Conservation (phyloP, 768 basidiomycete genomes). For the Dioszegia aurantiaca region DNA sequence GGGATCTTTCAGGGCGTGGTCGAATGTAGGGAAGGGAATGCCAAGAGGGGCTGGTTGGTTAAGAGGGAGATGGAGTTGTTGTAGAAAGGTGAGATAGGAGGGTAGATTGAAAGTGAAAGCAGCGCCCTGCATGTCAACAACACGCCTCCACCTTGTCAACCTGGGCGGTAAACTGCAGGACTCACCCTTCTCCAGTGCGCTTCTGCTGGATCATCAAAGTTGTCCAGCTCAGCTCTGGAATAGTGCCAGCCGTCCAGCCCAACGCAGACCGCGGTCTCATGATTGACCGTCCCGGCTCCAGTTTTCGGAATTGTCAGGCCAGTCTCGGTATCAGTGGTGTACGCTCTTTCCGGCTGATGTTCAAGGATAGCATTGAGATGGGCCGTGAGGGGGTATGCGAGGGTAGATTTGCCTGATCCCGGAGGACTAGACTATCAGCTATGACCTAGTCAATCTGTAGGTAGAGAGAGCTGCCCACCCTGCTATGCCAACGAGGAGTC, state of each 20-base stretch:
- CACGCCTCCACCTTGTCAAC: no score
- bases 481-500: slow-evolving; percentile 24
- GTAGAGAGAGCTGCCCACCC: slow-evolving; percentile 47
- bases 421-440: slow-evolving; percentile 53
- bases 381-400: slow-evolving; percentile 63
- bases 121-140: slow-evolving; percentile 57
- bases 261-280: slow-evolving; percentile 62
- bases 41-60: slow-evolving; percentile 4
- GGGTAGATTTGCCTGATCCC: slow-evolving; percentile 80
- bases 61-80: slow-evolving; percentile 57
- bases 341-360: slow-evolving; percentile 22
- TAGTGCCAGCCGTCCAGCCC: slow-evolving; percentile 92
- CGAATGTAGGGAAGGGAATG: slow-evolving; percentile 73
- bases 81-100: slow-evolving; percentile 69
- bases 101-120: slow-evolving; percentile 86
- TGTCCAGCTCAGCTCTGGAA: slow-evolving; percentile 71
- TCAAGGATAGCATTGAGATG: slow-evolving; percentile 58
- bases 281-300: neutral
- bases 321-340: slow-evolving; percentile 13
- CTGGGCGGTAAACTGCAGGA: neutral
- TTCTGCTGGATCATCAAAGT: slow-evolving; percentile 62
- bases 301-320: slow-evolving; percentile 8
- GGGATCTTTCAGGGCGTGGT: slow-evolving; percentile 85
- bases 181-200: slow-evolving; percentile 69
- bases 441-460: slow-evolving; percentile 61